A percentile compares a stretch with the other conserved stretches of the same genome.
These are phyloP conservation scores for Moesziomyces parantarcticus DNA, from an alignment of 1,284 basidiomycete species.

Conservation along the genomic window DNA sequence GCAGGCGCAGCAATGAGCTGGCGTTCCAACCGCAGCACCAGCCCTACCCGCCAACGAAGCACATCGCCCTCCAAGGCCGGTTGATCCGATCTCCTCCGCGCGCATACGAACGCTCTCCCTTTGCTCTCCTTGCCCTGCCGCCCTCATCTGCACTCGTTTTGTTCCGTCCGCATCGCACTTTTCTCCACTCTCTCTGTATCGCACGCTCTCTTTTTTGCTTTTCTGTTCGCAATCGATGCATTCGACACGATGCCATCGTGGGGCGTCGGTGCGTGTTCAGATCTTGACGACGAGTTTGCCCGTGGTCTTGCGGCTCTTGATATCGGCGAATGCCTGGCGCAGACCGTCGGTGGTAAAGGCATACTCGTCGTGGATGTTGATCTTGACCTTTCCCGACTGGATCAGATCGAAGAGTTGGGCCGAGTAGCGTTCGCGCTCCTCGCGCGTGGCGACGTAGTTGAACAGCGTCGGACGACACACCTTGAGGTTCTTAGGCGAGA, in stretches of 20 bases:
- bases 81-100: not conserved
- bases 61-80: conserved; percentile 26
- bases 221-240: not conserved
- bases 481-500: conserved; percentile 84
- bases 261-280: too few species aligned
- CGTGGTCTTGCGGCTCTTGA: conserved; percentile 69
- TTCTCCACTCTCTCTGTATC: conserved; percentile 3
- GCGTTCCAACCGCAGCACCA: conserved; percentile 13
- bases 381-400: conserved; percentile 75
- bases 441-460: conserved; percentile 74
- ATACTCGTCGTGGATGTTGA: conserved; percentile 77
- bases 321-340: conserved; percentile 80
- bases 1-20: conserved; percentile 12
- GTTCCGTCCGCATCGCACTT: conserved; percentile 1
- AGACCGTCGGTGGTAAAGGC: conserved; percentile 84
- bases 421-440: conserved; percentile 78
- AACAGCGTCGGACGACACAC: conserved; percentile 67
- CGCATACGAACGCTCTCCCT: not conserved
- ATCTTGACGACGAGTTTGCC: conserved; percentile 62
- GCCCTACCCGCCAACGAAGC: conserved; percentile 18
- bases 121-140: not conserved
- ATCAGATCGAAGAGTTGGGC: conserved; percentile 78
- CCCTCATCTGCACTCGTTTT: not conserved
- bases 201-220: not conserved
- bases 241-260: not conserved